Base-by-base conservation (phyloP, 106 monocot genomes). In the Cymbidium sinense region DNA sequence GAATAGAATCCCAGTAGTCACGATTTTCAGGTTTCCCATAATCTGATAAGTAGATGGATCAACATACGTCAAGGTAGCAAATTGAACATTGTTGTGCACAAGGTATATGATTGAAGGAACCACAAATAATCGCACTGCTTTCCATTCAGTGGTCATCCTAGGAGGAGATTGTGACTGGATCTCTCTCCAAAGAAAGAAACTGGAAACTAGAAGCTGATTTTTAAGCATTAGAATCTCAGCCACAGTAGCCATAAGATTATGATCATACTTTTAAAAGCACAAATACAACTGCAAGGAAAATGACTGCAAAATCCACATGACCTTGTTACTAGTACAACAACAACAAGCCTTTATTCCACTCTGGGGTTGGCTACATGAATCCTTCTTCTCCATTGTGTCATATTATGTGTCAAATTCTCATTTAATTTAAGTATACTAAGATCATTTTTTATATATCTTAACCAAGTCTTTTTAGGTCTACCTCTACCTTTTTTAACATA, bases 21-120 rank as follows among this genome's bases (percentile, higher is more conserved):
- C 93, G 54, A 96, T 96, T 86, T 96, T 96, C 79, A 96, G 81
- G 77, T 96, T 96, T 15, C 96, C 96, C 93, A 96, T 91, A 79
- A 96, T 94, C 84, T 96, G 93, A 79, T 96, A 96, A n/a, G 96
- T 93, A 39, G 96, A 93, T 71, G 96, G 93, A 84, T 89, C 91
- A 58, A 96, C 91, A 84, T 81, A 94, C 23, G 89, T 91, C 71
- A 96, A 78, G 17, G 96, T 96, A 31, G 93, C 89, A 82, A 96
- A 96, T 62, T 93, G 88, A 52, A 96, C 89, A 83, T 96, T 96
- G 83, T 96, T 96, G 88, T 96, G 96, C 83, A 96, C 80, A 58
- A 96, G 89, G 64, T 96, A 96, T 77, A 93, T 91, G 83, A 96
- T 79, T 55, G 96, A 96, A 77, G 96, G 96, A 79, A 93, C 85